Percentiles rank a stretch among this genome's conserved stretches.
Conservation (phyloP, 768 basidiomycete genomes). For the Boletus sp. region DNA sequence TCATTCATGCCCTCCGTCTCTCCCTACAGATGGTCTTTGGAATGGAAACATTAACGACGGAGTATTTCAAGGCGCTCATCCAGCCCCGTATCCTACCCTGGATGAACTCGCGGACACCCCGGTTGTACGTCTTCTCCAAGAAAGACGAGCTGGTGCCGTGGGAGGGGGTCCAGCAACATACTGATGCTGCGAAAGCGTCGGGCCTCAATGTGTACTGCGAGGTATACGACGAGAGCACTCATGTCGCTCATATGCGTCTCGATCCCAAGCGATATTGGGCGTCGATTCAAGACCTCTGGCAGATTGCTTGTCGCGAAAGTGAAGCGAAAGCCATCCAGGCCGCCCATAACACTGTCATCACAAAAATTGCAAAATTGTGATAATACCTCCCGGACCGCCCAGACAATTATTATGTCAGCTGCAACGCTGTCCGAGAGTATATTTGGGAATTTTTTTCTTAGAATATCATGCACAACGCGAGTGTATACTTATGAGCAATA, state of each 20-base stretch:
- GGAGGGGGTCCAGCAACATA: conserved; percentile 27
- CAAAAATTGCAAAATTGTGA: too few relatives aligned
- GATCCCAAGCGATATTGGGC: conserved; percentile 31
- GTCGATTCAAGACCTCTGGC: conserved; percentile 24
- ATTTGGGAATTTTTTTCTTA: too few relatives aligned
- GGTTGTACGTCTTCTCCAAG: conserved; percentile 37
- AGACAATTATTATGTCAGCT: too few relatives aligned
- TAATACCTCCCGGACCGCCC: too few relatives aligned
- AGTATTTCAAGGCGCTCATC: conserved; percentile 14
- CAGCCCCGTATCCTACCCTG: conserved; percentile 32
- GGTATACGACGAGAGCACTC: conserved; percentile 33
- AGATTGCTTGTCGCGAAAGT: conserved; percentile 7
- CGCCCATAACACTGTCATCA: conserved; percentile 8
- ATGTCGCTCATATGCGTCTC: conserved; percentile 35
- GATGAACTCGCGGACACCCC: conserved; percentile 30
- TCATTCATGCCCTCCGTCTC: conserved; percentile 13
- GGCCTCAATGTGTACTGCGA: conserved; percentile 30
- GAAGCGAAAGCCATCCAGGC: not conserved
- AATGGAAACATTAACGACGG: conserved; percentile 5
- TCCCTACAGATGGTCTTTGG: conserved; percentile 15
- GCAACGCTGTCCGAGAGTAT: too few relatives aligned
- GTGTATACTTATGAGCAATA: too few relatives aligned
- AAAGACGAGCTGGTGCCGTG: conserved; percentile 32
- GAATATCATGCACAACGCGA: too few relatives aligned
- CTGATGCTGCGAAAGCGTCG: conserved; percentile 16